Conservation (phyloP, 1,139 yeast species). For the Hyphopichia buzzinii region DNA sequence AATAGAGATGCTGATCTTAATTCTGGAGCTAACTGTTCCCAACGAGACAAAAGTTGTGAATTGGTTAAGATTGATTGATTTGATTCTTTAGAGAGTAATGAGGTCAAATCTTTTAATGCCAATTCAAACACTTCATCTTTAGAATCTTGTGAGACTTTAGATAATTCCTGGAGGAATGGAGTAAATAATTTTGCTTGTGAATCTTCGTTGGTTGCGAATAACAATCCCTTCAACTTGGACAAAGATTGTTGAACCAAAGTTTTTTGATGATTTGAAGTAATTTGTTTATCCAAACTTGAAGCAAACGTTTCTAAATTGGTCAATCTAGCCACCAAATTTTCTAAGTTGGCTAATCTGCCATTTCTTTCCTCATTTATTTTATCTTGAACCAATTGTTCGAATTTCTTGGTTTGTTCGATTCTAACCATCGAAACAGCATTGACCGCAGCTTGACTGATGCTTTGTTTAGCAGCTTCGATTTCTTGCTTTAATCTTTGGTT, state of each 20-base stretch:
- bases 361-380: constrained; percentile 78
- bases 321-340: constrained; percentile 57
- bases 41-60: constrained; percentile 69
- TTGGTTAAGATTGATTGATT: constrained; percentile 57
- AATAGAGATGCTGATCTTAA: constrained; percentile 83
- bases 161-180: constrained; percentile 49
- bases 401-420: constrained; percentile 68
- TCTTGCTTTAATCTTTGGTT: constrained; percentile 61
- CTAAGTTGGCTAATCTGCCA: constrained; percentile 72
- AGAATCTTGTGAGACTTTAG: constrained; percentile 38
- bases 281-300: constrained; percentile 53
- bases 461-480: constrained; percentile 64
- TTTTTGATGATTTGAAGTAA: constrained; percentile 54
- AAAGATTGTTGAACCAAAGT: constrained; percentile 58
- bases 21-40: constrained; percentile 80
- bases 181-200: constrained; percentile 30
- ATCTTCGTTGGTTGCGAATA: constrained; percentile 28
- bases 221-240: constrained; percentile 49
- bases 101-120: constrained; percentile 36
- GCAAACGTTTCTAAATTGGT: constrained; percentile 60
- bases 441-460: constrained; percentile 71
- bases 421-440: constrained; percentile 74
- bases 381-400: constrained; percentile 60
- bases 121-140: constrained; percentile 42
- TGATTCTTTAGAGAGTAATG: constrained; percentile 49